Conservation (phyloP, 1,284 basidiomycete genomes). For the Ganoderma boninense region DNA sequence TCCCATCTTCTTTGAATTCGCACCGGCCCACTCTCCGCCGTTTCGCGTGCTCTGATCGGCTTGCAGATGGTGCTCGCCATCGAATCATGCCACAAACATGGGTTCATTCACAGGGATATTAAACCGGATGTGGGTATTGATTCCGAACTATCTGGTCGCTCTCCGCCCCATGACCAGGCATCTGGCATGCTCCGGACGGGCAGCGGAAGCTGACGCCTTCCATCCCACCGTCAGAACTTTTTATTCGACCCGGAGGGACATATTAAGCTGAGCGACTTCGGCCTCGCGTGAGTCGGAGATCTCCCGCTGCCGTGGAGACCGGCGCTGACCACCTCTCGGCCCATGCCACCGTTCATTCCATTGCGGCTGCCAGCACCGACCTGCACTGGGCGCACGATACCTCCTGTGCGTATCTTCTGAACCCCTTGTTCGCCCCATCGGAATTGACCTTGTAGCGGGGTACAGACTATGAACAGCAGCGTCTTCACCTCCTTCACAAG, state of each 20-base stretch:
- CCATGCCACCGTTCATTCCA: constrained; percentile 18
- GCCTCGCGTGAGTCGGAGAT: constrained; percentile 78
- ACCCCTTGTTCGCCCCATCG: constrained; percentile 21
- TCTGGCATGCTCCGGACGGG: constrained; percentile 18
- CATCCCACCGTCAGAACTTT: constrained; percentile 78
- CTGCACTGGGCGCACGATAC: constrained; percentile 94
- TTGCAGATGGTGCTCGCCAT: constrained; percentile 94
- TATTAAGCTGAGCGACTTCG: constrained; percentile 95
- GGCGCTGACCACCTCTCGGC: constrained; percentile 19
- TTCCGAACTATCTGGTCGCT: constrained; percentile 31
- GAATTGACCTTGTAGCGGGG: constrained; percentile 27
- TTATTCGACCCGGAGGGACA: constrained; percentile 93
- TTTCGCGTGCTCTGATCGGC: constrained; percentile 8
- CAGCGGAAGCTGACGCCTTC: constrained; percentile 37
- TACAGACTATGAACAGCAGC: constrained; percentile 93
- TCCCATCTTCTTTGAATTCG: constrained; percentile 10
- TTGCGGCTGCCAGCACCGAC: constrained; percentile 65
- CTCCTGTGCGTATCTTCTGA: constrained; percentile 62
- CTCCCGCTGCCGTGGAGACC: constrained; percentile 14
- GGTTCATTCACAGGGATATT: constrained; percentile 98
- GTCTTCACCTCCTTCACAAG: constrained; percentile 87
- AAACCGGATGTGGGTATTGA: constrained; percentile 82
- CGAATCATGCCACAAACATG: constrained; percentile 92
- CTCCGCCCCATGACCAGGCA: constrained; percentile 24
- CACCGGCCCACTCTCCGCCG: constrained; percentile 20